These are phyloP conservation scores for Ophiocordyceps sinensis DNA, from an alignment of 2,329 filamentous ascomycete species.

Conservation along the genomic window DNA sequence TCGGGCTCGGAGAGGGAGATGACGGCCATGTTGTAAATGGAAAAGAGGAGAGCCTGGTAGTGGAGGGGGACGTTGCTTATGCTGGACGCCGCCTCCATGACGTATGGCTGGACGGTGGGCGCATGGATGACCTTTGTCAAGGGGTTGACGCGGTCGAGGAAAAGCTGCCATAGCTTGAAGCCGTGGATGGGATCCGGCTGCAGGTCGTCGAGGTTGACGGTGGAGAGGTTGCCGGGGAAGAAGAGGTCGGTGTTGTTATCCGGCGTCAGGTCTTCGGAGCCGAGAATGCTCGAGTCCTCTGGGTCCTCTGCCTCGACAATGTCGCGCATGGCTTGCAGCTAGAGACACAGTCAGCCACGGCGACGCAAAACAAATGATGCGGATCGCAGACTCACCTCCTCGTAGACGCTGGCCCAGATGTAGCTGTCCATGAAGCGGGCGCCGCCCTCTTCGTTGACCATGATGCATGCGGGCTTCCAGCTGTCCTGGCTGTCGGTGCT, in stretches of 20 bases:
- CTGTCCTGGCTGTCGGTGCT: conserved; percentile 15
- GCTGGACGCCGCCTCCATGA: conserved; percentile 47
- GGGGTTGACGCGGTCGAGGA: conserved; percentile 61
- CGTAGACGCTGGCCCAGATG: conserved; percentile 37
- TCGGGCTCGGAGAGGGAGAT: conserved; percentile 41
- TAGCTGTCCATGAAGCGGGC: conserved; percentile 43
- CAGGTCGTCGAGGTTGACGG: conserved; percentile 30
- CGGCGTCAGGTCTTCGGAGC: conserved; percentile 33
- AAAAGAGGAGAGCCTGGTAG: conserved; percentile 46
- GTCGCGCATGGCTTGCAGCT: conserved; percentile 44
- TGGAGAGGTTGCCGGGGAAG: conserved; percentile 25
- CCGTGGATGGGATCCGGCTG: conserved; percentile 53
- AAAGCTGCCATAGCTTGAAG: conserved; percentile 61
- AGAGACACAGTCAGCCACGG: not conserved
- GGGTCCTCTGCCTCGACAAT: conserved; percentile 36
- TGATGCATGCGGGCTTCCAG: conserved; percentile 35
- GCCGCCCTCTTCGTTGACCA: conserved; percentile 39
- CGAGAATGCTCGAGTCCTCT: conserved; percentile 32
- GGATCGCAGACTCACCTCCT: conserved; percentile 30
- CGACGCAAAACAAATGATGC: too few species aligned
- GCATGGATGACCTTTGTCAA: conserved; percentile 59
- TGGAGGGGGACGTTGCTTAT: conserved; percentile 39
- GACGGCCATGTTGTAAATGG: conserved; percentile 49
- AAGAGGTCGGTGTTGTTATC: conserved; percentile 39
- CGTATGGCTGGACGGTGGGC: conserved; percentile 49